Evolutionary conservation across 2,329 filamentous ascomycete genomes (phyloP).

Genomic region (Claviceps sp.): DNA sequence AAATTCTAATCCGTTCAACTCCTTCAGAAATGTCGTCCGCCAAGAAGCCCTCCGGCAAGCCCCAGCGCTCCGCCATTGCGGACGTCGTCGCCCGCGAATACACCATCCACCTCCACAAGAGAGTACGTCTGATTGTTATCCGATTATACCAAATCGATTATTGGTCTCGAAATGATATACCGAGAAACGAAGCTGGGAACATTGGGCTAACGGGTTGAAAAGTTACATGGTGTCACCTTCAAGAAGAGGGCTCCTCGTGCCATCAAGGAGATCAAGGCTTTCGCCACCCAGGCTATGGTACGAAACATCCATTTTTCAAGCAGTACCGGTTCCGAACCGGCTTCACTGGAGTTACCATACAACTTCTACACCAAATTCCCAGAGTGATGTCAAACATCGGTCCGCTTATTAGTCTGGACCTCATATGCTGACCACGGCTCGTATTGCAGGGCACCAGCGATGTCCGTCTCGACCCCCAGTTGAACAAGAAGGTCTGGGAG

Average conservation of each 20-base stretch:
- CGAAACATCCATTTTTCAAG: constrained; percentile 20
- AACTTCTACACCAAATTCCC: too few relatives aligned
- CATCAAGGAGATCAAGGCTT: constrained; percentile 99
- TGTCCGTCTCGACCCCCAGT: constrained; percentile 93
- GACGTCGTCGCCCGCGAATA: constrained; percentile 99
- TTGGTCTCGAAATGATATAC: background rate
- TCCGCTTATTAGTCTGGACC: background rate
- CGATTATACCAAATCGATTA: background rate
- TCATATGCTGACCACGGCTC: constrained; percentile 11
- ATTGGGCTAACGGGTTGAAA: constrained; percentile 13
- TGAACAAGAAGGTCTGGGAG: constrained; percentile 99
- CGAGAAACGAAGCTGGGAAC: constrained; percentile 3
- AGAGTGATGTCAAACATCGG: too few relatives aligned
- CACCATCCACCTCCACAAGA: constrained; percentile 99
- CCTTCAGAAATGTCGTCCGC: constrained; percentile 29
- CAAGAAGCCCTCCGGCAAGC: constrained; percentile 25
- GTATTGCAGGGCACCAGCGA: constrained; percentile 71
- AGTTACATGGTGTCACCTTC: constrained; percentile 96
- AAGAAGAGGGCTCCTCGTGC: constrained; percentile 98
- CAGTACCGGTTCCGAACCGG: too few relatives aligned
- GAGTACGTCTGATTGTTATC: constrained; percentile 27
- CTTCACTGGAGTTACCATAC: too few relatives aligned
- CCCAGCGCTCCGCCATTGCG: constrained; percentile 82
- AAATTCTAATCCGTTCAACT: constrained; percentile 14
- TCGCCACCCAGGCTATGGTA: constrained; percentile 94